A percentile compares a stretch with the other conserved stretches of the same genome.
Evolutionary conservation across 1,284 basidiomycete species (phyloP).

Genomic region (Exobasidium cylindrosporum): DNA sequence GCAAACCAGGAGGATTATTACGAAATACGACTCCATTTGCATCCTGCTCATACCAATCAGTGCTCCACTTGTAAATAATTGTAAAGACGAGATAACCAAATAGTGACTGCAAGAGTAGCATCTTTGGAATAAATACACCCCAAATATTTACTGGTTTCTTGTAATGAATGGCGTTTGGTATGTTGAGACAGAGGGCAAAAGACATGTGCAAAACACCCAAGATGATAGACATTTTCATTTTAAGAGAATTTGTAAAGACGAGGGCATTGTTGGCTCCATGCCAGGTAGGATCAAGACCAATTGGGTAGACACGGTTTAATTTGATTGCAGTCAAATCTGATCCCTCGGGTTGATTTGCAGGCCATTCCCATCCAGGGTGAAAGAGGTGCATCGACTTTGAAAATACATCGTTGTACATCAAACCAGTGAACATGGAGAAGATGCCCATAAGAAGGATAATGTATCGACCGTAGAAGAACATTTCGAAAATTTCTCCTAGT

Average conservation of each 20-base stretch:
- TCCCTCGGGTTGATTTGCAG: conserved; percentile 52
- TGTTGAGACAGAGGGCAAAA: conserved; percentile 90
- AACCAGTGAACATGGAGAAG: conserved; percentile 87
- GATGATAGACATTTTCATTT: conserved; percentile 99
- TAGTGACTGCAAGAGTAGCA: conserved; percentile 94
- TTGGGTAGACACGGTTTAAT: conserved; percentile 71
- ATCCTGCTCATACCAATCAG: conserved; percentile 76
- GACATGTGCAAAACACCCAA: conserved; percentile 98
- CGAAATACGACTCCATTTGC: conserved; percentile 58
- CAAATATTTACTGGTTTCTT: conserved; percentile 81
- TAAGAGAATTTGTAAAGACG: conserved; percentile 96
- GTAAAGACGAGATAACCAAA: conserved; percentile 94
- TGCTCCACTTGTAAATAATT: conserved; percentile 95
- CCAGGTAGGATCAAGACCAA: conserved; percentile 94
- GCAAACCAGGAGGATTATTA: conserved; percentile 74
- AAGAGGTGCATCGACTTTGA: conserved; percentile 86
- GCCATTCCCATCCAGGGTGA: conserved; percentile 84
- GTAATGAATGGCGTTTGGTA: conserved; percentile 92
- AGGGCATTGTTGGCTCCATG: conserved; percentile 87
- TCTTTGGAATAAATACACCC: conserved; percentile 92
- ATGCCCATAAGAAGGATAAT: conserved; percentile 96
- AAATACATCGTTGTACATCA: conserved; percentile 99
- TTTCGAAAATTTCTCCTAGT: conserved; percentile 81
- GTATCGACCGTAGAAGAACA: conserved; percentile 95
- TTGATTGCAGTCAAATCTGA: conserved; percentile 54